Conservation (phyloP, 768 basidiomycete species). For the Boletus vinaceobasis region DNA sequence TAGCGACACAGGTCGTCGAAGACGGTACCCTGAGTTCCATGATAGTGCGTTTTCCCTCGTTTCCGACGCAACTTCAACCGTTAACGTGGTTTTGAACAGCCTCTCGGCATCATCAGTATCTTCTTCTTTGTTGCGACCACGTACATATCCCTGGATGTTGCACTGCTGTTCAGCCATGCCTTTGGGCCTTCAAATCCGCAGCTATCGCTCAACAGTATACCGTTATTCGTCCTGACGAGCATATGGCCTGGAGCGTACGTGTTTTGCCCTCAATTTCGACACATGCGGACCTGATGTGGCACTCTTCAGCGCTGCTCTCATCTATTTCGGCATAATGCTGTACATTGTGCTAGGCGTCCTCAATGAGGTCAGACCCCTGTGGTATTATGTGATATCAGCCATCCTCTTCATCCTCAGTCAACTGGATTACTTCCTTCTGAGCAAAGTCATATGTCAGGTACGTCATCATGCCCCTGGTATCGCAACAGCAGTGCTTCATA, state of each 20-base stretch:
- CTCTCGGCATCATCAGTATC: constrained; percentile 53
- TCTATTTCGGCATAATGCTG: constrained; percentile 74
- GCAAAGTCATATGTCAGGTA: constrained; percentile 69
- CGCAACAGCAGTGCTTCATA: constrained; percentile 8
- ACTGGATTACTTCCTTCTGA: constrained; percentile 79
- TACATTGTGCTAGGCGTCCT: constrained; percentile 77
- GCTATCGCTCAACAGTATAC: constrained; percentile 54
- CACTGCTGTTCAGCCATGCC: constrained; percentile 56
- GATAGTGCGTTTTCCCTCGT: constrained; percentile 44
- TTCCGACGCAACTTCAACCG: not conserved
- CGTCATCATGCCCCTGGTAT: constrained; percentile 23
- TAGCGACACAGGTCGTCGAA: constrained; percentile 89
- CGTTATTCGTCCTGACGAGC: constrained; percentile 77
- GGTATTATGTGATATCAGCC: constrained; percentile 73
- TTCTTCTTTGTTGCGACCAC: constrained; percentile 68
- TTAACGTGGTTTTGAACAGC: constrained; percentile 39
- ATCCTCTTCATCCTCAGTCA: constrained; percentile 77
- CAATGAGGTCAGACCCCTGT: constrained; percentile 75
- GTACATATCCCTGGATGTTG: constrained; percentile 86
- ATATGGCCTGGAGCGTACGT: constrained; percentile 79
- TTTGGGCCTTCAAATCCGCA: constrained; percentile 62
- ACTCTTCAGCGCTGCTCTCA: constrained; percentile 50
- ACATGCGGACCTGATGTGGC: not conserved
- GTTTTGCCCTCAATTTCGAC: not conserved
- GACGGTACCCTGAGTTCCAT: constrained; percentile 77